A percentile compares a stretch with the other conserved stretches of the same genome.
Conservation (phyloP, 1,284 basidiomycete genomes). For the Stygiomarasmius scandens region DNA sequence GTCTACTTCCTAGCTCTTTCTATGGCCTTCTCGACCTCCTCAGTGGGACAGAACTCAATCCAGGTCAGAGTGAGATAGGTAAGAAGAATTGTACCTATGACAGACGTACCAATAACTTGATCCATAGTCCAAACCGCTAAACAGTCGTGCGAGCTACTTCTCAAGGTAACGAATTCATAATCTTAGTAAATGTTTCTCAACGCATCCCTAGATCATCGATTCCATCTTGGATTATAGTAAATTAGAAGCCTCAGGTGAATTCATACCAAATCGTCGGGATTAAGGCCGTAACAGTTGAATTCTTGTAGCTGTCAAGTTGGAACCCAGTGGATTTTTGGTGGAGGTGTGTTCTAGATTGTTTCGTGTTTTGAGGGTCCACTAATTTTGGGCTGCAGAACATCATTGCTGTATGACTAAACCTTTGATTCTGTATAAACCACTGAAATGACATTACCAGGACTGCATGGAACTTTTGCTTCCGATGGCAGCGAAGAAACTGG, state of each 20-base stretch:
- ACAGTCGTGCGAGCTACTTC: conserved; percentile 68
- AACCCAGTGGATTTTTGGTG: conserved; percentile 65
- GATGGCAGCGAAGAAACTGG: conserved; percentile 72
- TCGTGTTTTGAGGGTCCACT: not conserved
- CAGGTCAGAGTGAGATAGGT: conserved; percentile 71
- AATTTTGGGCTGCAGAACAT: conserved; percentile 44
- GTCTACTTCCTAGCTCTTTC: conserved; percentile 56
- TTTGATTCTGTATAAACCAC: not conserved
- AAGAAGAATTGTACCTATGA: conserved; percentile 11
- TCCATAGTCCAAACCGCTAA: conserved; percentile 69
- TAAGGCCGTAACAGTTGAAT: not conserved
- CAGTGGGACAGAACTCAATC: conserved; percentile 65
- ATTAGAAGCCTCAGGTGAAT: conserved; percentile 65
- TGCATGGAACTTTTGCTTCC: conserved; percentile 74
- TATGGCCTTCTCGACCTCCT: conserved; percentile 71
- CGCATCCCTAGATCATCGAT: conserved; percentile 66
- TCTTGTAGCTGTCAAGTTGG: conserved; percentile 61
- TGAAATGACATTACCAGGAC: conserved; percentile 42
- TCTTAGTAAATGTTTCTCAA: not conserved
- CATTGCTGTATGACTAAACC: conserved; percentile 53
- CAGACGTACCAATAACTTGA: conserved; percentile 5
- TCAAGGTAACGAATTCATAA: conserved; percentile 47
- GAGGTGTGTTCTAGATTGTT: conserved; percentile 42
- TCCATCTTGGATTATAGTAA: conserved; percentile 77
- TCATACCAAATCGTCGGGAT: not conserved